Evolutionary conservation across 1,284 basidiomycete species (phyloP).

Genomic region (Cryptococcus jaspeensis): DNA sequence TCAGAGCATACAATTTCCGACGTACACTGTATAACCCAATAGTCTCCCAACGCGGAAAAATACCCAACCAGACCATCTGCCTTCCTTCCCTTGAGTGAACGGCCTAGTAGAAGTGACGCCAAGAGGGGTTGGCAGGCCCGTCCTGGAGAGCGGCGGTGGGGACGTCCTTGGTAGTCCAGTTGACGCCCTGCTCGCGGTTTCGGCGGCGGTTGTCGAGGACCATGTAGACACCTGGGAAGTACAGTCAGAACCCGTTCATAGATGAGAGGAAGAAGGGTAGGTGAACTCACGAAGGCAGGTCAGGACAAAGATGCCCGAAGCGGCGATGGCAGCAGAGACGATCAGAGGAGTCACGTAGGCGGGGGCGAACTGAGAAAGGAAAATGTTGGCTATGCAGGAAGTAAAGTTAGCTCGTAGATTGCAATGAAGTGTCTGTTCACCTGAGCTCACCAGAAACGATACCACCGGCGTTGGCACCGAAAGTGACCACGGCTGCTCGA

Average conservation of each 20-base stretch:
- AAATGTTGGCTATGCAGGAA: too few species aligned
- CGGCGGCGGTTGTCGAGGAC: conserved; percentile 37
- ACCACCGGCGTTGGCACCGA: conserved; percentile 20
- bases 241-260: too few species aligned
- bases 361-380: conserved; percentile 15
- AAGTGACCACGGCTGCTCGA: conserved; percentile 15
- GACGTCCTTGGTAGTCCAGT: conserved; percentile 54
- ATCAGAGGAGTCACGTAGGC: conserved; percentile 18
- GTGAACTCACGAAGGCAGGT: too few species aligned
- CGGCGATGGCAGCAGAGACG: conserved; percentile 15
- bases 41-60: too few species aligned
- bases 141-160: conserved; percentile 54
- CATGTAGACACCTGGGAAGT: conserved; percentile 14
- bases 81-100: too few species aligned
- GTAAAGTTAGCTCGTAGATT: too few species aligned
- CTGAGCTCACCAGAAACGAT: conserved; percentile 20
- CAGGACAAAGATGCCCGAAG: conserved; percentile 10
- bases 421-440: too few species aligned
- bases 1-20: too few species aligned
- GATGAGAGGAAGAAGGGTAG: too few species aligned
- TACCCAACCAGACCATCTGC: too few species aligned
- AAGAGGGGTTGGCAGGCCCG: conserved; percentile 53
- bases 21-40: too few species aligned
- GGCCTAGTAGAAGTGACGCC: conserved; percentile 55
- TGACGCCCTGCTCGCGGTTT: conserved; percentile 54